These are phyloP conservation scores for Fusarium euwallaceae DNA, from an alignment of 2,329 filamentous ascomycete genomes.

Conservation along the genomic window DNA sequence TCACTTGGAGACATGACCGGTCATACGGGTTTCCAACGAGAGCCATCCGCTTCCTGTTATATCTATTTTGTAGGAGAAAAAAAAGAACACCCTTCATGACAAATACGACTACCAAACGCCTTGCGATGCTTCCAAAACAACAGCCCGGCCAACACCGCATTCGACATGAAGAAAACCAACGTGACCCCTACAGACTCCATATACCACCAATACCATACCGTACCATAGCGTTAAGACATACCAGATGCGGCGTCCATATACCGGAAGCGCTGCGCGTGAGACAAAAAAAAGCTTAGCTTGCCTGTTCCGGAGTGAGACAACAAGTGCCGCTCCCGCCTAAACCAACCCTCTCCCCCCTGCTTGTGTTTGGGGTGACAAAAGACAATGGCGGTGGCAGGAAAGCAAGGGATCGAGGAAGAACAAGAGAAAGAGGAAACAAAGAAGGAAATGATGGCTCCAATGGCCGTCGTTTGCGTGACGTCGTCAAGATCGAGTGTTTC, in stretches of 20 bases:
- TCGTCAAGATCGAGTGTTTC: slow-evolving; percentile 22
- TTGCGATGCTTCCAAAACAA: slow-evolving; percentile 28
- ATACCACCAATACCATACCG: not conserved
- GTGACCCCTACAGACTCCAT: not conserved
- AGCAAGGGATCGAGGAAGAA: not conserved
- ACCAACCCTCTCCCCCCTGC: not conserved
- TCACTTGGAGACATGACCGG: not conserved
- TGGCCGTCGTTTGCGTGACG: slow-evolving; percentile 9
- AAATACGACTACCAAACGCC: slow-evolving; percentile 28
- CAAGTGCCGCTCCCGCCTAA: slow-evolving; percentile 6
- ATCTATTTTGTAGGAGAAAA: not conserved
- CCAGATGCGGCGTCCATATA: not conserved
- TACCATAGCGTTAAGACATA: not conserved
- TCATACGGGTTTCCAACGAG: not conserved
- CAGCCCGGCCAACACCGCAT: slow-evolving; percentile 1
- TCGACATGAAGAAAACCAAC: not conserved
- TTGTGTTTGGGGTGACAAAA: not conserved
- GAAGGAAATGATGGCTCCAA: slow-evolving; percentile 5
- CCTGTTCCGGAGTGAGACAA: not conserved
- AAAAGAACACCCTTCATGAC: slow-evolving; percentile 9
- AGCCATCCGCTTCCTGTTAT: slow-evolving; percentile 8
- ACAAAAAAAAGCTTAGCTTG: not conserved
- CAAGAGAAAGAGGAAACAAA: not conserved
- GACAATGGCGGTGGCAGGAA: not conserved
- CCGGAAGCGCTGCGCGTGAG: not conserved